Base-by-base conservation (phyloP, 306 rosid species). In the Quercus rubra region DNA sequence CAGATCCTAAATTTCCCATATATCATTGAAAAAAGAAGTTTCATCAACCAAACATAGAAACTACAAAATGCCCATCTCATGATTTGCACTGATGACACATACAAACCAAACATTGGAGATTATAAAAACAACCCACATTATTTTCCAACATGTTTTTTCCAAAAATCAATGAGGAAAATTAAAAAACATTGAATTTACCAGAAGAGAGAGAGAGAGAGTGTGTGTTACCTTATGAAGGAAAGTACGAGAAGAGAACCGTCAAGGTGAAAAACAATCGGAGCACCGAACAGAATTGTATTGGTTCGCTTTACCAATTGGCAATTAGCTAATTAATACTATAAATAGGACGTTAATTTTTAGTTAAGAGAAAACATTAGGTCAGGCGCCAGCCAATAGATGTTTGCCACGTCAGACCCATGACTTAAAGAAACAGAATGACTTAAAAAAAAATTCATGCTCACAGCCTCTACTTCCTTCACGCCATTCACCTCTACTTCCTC, bases 11-110 rank as follows among this genome's bases (percentile, higher is more conserved):
- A 28, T 74, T 56, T 55, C 79, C 58, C 71, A 75, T 18, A 52
- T 4, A 80, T 54, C 5, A 19, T 25, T 25, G 74, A 19, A 6
- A 8, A 71, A 20, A 56, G n/a, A 35, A 8, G 18, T 18, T 35
- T 25, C 52, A 68, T 35, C 55, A 35, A 49, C 67, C 78, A n/a
- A n/a, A 75, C 20, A 55, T 55, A 64, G 51, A 80, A 5, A 73
- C 18, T 52, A 68, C 19, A 23, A 46, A 55, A 28, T 54, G 59
- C 71, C 75, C 74, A 74, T 74, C 59, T 74, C 59, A 3, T 52
- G 6, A 11, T 30, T 25, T 41, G 55, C 8, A 54, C 4, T 12
- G 46, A 41, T 41, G 46, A 41, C 46, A 80, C 8, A 28, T 23
- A 57, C 5, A 73, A 64, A 54, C 33, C 38, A 80, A 71, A 18